A percentile compares a stretch with the other conserved stretches of the same genome.
Evolutionary conservation across 2,329 filamentous ascomycete genomes (phyloP).

Genomic region (Basipetospora sp.): DNA sequence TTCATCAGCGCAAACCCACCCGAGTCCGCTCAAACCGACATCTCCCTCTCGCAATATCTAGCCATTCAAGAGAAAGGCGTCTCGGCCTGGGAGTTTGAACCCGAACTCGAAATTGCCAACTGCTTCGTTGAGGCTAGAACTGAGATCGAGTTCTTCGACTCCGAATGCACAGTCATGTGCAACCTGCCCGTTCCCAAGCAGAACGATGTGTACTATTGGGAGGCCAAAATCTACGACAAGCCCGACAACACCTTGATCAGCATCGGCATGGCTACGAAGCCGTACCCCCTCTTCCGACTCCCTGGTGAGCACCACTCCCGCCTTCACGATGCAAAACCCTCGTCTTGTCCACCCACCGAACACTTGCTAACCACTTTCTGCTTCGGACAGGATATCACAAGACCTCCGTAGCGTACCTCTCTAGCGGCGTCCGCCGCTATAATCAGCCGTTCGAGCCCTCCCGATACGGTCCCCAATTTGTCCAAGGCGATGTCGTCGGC

Average conservation of each 20-base stretch:
- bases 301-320: conserved; percentile 64
- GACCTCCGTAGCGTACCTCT: conserved; percentile 81
- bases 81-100: conserved; percentile 99
- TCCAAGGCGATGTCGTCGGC: conserved; percentile 90
- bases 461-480: conserved; percentile 66
- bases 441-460: conserved; percentile 82
- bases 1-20: conserved; percentile 89
- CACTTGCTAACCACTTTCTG: neutral
- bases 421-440: conserved; percentile 69
- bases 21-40: conserved; percentile 89
- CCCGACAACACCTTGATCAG: conserved; percentile 75
- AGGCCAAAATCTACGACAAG: conserved; percentile 96
- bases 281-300: conserved; percentile 84
- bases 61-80: conserved; percentile 98
- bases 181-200: conserved; percentile 95
- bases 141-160: conserved; percentile 97
- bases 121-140: conserved; percentile 94
- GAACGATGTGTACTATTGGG: conserved; percentile 99
- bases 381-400: conserved; percentile 64
- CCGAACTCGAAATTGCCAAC: conserved; percentile 96
- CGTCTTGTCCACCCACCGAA: neutral
- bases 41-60: conserved; percentile 90
- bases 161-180: conserved; percentile 91
- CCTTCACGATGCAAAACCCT: neutral
- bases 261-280: conserved; percentile 91